Percentiles rank a stretch among this genome's conserved stretches.
Conservation (phyloP, 345 rosid genomes). For the Isatis tinctoria region DNA sequence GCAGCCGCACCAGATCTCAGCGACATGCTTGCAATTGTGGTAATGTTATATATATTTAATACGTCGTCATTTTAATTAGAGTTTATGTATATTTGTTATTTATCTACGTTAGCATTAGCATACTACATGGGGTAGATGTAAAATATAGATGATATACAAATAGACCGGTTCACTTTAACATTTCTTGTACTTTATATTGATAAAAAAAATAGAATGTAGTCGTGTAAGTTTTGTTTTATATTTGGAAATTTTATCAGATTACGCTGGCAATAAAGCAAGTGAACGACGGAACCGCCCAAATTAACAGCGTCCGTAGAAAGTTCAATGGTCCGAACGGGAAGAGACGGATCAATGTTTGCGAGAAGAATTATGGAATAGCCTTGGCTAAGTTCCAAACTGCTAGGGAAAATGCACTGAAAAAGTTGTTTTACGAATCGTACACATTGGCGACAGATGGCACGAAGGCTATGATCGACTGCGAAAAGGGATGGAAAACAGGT, state of each 20-base stretch:
- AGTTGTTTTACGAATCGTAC: too few species aligned
- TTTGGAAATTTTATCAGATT: neutral
- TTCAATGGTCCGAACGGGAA: neutral
- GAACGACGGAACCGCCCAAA: neutral
- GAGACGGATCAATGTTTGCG: constrained; percentile 4
- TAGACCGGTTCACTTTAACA: neutral
- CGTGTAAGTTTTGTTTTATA: neutral
- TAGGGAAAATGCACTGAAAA: too few species aligned
- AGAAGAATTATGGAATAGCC: neutral
- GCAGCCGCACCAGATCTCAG: neutral
- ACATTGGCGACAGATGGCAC: too few species aligned
- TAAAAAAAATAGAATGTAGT: neutral
- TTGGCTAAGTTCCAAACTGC: neutral
- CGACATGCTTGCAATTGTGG: constrained; percentile 7
- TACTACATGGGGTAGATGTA: neutral
- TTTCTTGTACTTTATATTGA: too few species aligned
- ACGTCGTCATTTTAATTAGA: neutral
- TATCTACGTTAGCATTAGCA: neutral
- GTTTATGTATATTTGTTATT: neutral
- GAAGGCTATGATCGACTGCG: constrained; percentile 1
- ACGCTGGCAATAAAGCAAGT: neutral
- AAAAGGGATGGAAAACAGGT: neutral
- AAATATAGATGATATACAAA: neutral
- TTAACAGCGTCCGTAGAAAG: neutral
- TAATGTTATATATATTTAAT: neutral